These are phyloP conservation scores for Uncinocarpus reesii DNA, from an alignment of 2,329 filamentous ascomycete species.

Conservation along the genomic window DNA sequence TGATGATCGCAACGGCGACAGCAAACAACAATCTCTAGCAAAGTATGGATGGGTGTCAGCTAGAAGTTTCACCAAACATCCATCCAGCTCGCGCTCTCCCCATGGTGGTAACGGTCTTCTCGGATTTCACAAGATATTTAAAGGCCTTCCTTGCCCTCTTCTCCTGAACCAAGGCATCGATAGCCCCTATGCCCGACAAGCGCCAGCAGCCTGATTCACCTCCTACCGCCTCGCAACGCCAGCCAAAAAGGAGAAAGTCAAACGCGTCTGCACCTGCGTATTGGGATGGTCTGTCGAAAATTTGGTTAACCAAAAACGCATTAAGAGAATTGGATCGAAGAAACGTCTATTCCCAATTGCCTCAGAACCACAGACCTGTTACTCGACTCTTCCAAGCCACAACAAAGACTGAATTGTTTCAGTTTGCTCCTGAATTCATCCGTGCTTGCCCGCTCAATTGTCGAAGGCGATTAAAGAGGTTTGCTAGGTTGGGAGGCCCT, in stretches of 20 bases:
- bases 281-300: slow-evolving; percentile 22
- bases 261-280: slow-evolving; percentile 1
- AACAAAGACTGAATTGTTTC: neutral
- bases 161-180: too few relatives aligned
- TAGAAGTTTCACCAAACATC: too few relatives aligned
- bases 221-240: neutral
- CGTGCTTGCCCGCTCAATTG: neutral
- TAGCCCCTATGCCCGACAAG: too few relatives aligned
- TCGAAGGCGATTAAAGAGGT: slow-evolving; percentile 6
- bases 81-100: too few relatives aligned
- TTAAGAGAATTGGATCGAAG: slow-evolving; percentile 20
- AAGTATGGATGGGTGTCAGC: too few relatives aligned
- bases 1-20: too few relatives aligned
- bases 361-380: neutral
- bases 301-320: slow-evolving; percentile 19
- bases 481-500: slow-evolving; percentile 13
- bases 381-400: neutral
- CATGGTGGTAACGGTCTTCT: too few relatives aligned
- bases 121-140: too few relatives aligned
- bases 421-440: neutral
- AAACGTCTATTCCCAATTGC: slow-evolving; percentile 2
- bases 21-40: too few relatives aligned
- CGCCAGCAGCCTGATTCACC: too few relatives aligned
- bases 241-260: slow-evolving; percentile 12
- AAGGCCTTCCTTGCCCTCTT: too few relatives aligned